phyloP scores from a whole-genome alignment of 176 grass and related monocot species.

The Eremochloa ophiuroides region DNA sequence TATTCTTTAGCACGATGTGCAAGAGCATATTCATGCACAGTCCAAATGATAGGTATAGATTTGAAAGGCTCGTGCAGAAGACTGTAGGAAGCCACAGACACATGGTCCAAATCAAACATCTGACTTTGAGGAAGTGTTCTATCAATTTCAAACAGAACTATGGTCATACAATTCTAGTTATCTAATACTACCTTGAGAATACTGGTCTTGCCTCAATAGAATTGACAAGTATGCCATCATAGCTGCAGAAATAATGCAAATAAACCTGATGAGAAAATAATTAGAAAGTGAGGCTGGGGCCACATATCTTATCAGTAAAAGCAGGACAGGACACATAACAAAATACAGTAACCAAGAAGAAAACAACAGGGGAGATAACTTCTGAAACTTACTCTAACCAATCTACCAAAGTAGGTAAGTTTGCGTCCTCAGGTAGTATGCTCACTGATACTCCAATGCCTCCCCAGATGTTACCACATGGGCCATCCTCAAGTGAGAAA shows the following conservation, averaged over 20 bases:
- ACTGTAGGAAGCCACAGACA: constrained; percentile 50
- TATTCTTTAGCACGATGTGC: constrained; percentile 56
- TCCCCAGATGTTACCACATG: constrained; percentile 63
- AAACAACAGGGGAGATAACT: constrained; percentile 33
- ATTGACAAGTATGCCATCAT: constrained; percentile 86
- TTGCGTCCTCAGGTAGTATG: constrained; percentile 40
- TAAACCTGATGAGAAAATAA: constrained; percentile 65
- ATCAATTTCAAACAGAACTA: constrained; percentile 16
- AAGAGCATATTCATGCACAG: constrained; percentile 72
- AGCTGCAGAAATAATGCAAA: constrained; percentile 91
- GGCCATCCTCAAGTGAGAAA: constrained; percentile 75
- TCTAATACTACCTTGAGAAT: constrained; percentile 66
- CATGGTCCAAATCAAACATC: constrained; percentile 31
- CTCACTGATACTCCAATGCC: constrained; percentile 49
- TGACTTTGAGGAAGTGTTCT: constrained; percentile 19
- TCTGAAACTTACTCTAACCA: constrained; percentile 90
- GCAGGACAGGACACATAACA: not conserved
- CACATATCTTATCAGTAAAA: constrained; percentile 26
- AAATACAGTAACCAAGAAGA: not conserved
- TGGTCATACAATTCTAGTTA: constrained; percentile 27
- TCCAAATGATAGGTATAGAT: constrained; percentile 97
- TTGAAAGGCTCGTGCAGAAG: constrained; percentile 97
- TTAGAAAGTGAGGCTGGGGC: constrained; percentile 38
- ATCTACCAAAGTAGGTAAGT: constrained; percentile 45
- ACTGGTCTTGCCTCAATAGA: constrained; percentile 79